Evolutionary conservation across 2,329 filamentous ascomycete species (phyloP).

Genomic region (Talaromyces sp.): DNA sequence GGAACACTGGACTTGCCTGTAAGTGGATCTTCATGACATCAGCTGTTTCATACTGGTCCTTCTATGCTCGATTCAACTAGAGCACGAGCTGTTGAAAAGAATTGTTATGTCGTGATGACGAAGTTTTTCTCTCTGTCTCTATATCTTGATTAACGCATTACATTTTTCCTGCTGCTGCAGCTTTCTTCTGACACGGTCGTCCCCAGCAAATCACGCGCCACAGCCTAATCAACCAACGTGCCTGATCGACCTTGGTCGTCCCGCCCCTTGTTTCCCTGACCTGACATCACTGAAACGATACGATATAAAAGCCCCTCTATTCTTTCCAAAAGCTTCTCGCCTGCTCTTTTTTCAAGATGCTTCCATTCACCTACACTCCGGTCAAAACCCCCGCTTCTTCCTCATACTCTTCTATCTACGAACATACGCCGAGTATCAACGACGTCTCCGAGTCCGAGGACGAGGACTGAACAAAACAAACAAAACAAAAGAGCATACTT

Average conservation of each 20-base stretch:
- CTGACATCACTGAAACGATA: background rate
- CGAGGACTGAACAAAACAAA: constrained; percentile 4
- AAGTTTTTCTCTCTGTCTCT: background rate
- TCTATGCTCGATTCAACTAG: no score
- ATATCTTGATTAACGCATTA: background rate
- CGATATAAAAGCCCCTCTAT: background rate
- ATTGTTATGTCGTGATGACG: background rate
- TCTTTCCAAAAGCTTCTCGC: background rate
- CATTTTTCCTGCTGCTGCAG: background rate
- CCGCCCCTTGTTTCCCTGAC: background rate
- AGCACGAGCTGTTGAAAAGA: background rate
- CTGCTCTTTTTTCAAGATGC: background rate
- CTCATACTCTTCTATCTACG: background rate
- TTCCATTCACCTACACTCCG: background rate
- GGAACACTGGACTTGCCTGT: background rate
- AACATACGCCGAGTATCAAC: constrained; percentile 7
- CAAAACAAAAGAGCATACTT: background rate
- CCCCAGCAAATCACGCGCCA: background rate
- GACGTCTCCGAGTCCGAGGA: constrained; percentile 7
- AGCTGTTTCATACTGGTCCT: background rate
- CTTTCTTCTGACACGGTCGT: background rate
- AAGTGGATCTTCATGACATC: background rate
- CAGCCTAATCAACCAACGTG: background rate
- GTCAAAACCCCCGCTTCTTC: background rate
- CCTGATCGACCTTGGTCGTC: background rate